A percentile compares a stretch with the other conserved stretches of the same genome.
phyloP scores from a whole-genome alignment of 2,329 filamentous ascomycete genomes.

The Tolypocladium cylindrosporum region DNA sequence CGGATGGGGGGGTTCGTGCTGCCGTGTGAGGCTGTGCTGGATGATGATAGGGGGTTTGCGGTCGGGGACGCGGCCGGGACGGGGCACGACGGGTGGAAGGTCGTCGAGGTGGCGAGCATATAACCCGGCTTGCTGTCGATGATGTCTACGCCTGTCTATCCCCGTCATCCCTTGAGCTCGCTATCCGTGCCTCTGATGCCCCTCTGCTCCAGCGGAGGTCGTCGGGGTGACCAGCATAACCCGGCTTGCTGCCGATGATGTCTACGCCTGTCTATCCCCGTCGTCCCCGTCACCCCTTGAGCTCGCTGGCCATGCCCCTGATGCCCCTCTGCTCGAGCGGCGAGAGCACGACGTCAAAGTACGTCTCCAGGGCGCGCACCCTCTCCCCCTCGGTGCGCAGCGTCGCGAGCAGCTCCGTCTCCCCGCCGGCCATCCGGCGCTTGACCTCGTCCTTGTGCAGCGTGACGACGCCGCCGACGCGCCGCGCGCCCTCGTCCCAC shows the following conservation, averaged over 20 bases:
- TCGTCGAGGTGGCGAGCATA: slow-evolving; percentile 5
- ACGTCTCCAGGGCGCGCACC: slow-evolving; percentile 34
- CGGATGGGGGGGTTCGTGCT: slow-evolving; percentile 22
- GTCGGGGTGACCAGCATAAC: slow-evolving; percentile 4
- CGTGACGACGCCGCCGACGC: slow-evolving; percentile 27
- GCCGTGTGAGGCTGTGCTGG: slow-evolving; percentile 20
- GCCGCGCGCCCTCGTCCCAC: slow-evolving; percentile 8
- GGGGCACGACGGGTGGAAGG: slow-evolving; percentile 5
- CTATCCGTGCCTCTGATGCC: too few species aligned
- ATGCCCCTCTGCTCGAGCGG: slow-evolving; percentile 38
- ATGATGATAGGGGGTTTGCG: not conserved
- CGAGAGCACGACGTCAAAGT: slow-evolving; percentile 38
- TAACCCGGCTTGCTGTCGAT: not conserved
- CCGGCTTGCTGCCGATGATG: not conserved
- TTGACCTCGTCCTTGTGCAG: slow-evolving; percentile 36
- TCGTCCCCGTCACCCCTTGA: slow-evolving; percentile 1
- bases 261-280: not conserved
- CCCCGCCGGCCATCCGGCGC: slow-evolving; percentile 20
- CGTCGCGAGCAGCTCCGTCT: slow-evolving; percentile 26
- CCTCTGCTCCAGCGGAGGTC: not conserved
- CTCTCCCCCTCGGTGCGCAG: slow-evolving; percentile 38
- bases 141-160: not conserved
- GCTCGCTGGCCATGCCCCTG: slow-evolving; percentile 20
- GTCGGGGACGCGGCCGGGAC: slow-evolving; percentile 1
- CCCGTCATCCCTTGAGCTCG: not conserved